Conservation (phyloP, 352 stramenopile genomes). For the Blastocystis sp. region DNA sequence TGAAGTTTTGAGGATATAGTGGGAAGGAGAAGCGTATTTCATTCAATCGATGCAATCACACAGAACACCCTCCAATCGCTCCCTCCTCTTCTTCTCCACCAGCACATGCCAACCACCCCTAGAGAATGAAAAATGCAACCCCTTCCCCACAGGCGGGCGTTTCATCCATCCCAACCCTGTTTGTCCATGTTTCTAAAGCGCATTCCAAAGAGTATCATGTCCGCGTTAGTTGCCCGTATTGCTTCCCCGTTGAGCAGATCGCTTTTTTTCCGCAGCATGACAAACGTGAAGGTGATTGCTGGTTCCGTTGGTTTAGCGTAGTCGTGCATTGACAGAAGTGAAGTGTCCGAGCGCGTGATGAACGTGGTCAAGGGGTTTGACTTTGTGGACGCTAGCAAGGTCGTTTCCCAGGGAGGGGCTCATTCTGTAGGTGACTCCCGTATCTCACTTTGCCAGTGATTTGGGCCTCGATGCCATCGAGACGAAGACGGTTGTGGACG, state of each 20-base stretch:
- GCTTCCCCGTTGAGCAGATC: constrained; percentile 4
- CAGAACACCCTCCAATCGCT: background rate
- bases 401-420: background rate
- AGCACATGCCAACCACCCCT: background rate
- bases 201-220: constrained; percentile 34
- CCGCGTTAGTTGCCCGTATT: constrained; percentile 26
- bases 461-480: constrained; percentile 57
- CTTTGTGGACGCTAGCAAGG: constrained; percentile 65
- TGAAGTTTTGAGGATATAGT: no score
- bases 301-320: background rate
- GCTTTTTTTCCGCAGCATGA: constrained; percentile 54
- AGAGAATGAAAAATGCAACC: no score
- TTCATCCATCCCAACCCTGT: constrained; percentile 25
- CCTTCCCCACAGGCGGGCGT: background rate
- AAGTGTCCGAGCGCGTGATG: constrained; percentile 65
- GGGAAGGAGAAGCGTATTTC: background rate
- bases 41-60: background rate
- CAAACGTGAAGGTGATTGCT: constrained; percentile 47
- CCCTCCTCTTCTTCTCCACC: background rate
- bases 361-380: constrained; percentile 63
- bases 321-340: constrained; percentile 51
- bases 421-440: constrained; percentile 54
- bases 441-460: constrained; percentile 60
- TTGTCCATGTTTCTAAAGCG: constrained; percentile 17
- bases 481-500: constrained; percentile 46